Conservation (phyloP, 768 basidiomycete species). For the Pleurotus sapidus region DNA sequence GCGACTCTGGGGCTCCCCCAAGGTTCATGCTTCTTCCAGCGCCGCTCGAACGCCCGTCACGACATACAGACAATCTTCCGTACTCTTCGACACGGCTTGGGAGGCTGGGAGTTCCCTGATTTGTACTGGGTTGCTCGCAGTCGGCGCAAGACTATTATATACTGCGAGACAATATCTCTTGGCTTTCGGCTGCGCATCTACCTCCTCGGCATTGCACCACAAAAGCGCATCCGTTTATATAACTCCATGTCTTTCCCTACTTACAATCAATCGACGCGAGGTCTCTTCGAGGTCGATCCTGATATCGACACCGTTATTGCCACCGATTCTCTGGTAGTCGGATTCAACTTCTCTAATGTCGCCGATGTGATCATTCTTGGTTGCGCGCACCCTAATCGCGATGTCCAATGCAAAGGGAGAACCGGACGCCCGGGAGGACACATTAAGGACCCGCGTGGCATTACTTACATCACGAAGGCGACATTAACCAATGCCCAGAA, state of each 20-base stretch:
- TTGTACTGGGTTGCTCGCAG: slow-evolving; percentile 20
- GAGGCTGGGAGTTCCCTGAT: slow-evolving; percentile 18
- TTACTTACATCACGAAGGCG: neutral
- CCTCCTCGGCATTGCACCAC: slow-evolving; percentile 11
- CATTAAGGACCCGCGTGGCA: neutral
- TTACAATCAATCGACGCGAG: neutral
- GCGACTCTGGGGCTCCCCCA: slow-evolving; percentile 9
- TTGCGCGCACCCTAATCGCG: neutral
- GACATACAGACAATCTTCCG: slow-evolving; percentile 22
- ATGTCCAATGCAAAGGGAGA: neutral
- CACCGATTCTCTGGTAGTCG: neutral
- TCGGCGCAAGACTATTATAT: slow-evolving; percentile 20
- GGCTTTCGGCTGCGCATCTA: slow-evolving; percentile 19
- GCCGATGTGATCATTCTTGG: neutral
- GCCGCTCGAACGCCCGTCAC: slow-evolving; percentile 19
- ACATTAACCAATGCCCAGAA: neutral
- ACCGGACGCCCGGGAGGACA: neutral
- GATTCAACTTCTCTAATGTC: neutral
- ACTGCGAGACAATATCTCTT: slow-evolving; percentile 21
- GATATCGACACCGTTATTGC: neutral
- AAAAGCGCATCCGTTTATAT: neutral
- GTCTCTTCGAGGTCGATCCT: neutral
- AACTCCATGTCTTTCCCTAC: neutral
- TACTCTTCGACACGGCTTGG: slow-evolving; percentile 13
- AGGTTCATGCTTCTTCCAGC: slow-evolving; percentile 18